phyloP scores from a whole-genome alignment of 441 rosid species.

The Capsella rubella region DNA sequence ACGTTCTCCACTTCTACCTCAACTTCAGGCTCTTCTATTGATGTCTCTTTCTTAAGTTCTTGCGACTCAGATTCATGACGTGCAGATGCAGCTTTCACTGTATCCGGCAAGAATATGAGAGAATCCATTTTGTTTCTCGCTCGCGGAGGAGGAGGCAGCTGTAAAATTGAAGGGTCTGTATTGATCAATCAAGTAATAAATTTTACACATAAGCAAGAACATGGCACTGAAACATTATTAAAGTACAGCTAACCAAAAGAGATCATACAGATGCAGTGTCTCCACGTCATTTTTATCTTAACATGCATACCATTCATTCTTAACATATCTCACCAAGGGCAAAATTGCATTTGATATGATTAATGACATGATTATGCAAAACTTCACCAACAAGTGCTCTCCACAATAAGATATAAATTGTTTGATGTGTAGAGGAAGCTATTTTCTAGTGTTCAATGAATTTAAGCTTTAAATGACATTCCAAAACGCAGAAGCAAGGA shows the following conservation, averaged over 20 bases:
- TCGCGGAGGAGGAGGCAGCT: slow-evolving; percentile 89
- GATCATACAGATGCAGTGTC: neutral
- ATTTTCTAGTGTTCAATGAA: slow-evolving; percentile 1
- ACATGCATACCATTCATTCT: slow-evolving; percentile 9
- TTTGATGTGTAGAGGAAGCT: neutral
- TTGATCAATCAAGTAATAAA: slow-evolving; percentile 1
- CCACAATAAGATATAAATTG: neutral
- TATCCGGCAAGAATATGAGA: slow-evolving; percentile 77
- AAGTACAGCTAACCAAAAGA: neutral
- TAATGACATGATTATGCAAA: slow-evolving; percentile 14
- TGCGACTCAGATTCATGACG: slow-evolving; percentile 46
- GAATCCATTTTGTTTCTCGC: slow-evolving; percentile 88
- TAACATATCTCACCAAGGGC: neutral
- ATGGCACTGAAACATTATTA: slow-evolving; percentile 17
- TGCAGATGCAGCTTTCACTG: slow-evolving; percentile 54
- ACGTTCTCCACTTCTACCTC: slow-evolving; percentile 76
- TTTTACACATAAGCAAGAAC: slow-evolving; percentile 10
- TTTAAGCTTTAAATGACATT: slow-evolving; percentile 2
- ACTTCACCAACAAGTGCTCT: neutral
- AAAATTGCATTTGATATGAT: neutral
- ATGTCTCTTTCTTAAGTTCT: slow-evolving; percentile 49
- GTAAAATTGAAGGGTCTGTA: slow-evolving; percentile 19
- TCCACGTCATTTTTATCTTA: neutral
- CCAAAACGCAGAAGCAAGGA: slow-evolving; percentile 16
- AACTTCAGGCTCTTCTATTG: slow-evolving; percentile 56